Conservation (phyloP, 1,284 basidiomycete species). For the Ceratobasidium sp. region DNA sequence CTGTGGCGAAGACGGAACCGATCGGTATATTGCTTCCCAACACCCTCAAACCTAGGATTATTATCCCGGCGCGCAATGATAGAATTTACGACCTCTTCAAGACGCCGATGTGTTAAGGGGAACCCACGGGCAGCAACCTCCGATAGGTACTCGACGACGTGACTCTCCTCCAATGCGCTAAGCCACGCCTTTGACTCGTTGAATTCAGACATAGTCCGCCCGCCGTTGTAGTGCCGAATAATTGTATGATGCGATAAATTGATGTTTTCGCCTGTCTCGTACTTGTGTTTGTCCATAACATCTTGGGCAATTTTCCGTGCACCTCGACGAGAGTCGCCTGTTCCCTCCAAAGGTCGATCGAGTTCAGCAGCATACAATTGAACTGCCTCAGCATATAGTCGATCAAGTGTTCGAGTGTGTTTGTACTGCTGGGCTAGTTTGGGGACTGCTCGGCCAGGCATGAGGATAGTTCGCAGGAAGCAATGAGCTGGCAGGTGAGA, state of each 20-base stretch:
- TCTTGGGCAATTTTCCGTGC: not conserved
- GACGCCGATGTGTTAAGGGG: not conserved
- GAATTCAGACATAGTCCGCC: not conserved
- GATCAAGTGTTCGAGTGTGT: no score
- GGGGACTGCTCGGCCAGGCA: no score
- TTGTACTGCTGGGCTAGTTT: no score
- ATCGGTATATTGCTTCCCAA: slow-evolving; percentile 47
- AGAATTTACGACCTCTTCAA: not conserved
- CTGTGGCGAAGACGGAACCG: slow-evolving; percentile 47
- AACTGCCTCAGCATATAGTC: no score
- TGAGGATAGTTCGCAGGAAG: no score
- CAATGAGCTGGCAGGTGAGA: no score
- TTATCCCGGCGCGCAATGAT: slow-evolving; percentile 3
- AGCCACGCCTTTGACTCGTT: not conserved
- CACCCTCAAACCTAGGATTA: not conserved
- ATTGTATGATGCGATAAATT: not conserved
- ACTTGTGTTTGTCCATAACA: not conserved
- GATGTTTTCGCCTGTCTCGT: not conserved
- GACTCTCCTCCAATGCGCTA: not conserved
- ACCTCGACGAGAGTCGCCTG: no score
- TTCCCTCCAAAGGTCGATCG: no score
- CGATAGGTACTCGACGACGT: no score
- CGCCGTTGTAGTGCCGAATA: not conserved
- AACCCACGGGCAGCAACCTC: slow-evolving; percentile 24
- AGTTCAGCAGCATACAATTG: no score